Conservation (phyloP, 495 filamentous ascomycete species). For the Rostrohypoxylon terebratum region DNA sequence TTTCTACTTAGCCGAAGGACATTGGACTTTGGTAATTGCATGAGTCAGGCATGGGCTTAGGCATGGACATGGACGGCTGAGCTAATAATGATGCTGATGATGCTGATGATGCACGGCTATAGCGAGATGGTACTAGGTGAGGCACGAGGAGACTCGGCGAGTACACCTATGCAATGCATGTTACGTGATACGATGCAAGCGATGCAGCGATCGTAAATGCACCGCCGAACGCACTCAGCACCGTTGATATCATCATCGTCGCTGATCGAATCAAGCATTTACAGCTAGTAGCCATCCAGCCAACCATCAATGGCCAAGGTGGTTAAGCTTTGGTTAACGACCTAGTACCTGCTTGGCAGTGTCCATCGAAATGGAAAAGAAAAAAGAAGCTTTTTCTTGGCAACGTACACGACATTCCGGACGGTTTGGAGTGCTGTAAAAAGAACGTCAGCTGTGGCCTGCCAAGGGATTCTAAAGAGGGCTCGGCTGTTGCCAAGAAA, state of each 20-base stretch:
- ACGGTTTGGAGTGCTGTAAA: conserved; percentile 52
- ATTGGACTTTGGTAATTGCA: neutral
- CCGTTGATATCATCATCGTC: conserved; percentile 31
- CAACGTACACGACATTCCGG: conserved; percentile 54
- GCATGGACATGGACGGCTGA: neutral
- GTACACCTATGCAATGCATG: conserved; percentile 29
- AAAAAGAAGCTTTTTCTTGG: conserved; percentile 52
- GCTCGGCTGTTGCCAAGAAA: conserved; percentile 49
- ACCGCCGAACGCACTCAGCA: conserved; percentile 30
- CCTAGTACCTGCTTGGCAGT: conserved; percentile 38
- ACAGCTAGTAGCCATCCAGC: conserved; percentile 12
- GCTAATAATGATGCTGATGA: neutral
- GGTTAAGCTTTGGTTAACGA: conserved; percentile 39
- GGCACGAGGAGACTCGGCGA: conserved; percentile 1
- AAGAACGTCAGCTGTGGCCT: conserved; percentile 46
- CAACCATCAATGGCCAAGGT: conserved; percentile 31
- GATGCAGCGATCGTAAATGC: conserved; percentile 40
- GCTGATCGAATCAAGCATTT: conserved; percentile 23
- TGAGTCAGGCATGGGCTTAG: neutral
- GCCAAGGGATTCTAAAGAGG: conserved; percentile 39
- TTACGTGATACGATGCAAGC: conserved; percentile 37
- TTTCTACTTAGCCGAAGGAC: neutral
- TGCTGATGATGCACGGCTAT: conserved; percentile 1
- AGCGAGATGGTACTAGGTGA: conserved; percentile 12
- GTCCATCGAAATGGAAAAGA: conserved; percentile 28